Evolutionary conservation across 306 rosid genomes (phyloP), one percentile per base, ranked within the genome.

Genomic region (Cucumis hystrix): DNA sequence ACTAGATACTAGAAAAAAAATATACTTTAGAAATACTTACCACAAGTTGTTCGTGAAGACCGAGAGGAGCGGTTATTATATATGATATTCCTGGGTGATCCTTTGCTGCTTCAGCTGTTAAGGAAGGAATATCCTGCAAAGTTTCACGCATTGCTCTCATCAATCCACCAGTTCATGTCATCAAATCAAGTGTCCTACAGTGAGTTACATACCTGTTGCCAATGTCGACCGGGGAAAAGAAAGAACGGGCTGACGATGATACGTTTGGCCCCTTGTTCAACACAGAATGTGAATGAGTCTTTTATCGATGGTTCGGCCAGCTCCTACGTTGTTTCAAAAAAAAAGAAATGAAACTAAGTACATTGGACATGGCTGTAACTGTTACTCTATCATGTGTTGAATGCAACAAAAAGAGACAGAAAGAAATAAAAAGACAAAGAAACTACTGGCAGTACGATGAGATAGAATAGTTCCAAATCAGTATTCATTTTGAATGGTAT

Each of bases 161-260:
- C 47, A 51, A 73, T 52, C 62, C 79, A 45, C 47, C 62, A 21
- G 16, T 23, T 45, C 39, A 76, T 43, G 35, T 11, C 39, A 59
- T 21, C 52, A 54, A 6, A 78, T 57, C 10, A 30, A 21, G 57
- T 47, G 23, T 61, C 39, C 51, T 43, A 64, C 21, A 79, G 58
- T 57, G 54, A 75, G 79, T 59, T 82, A 91, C 97, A 97, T 89
- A 91, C 97, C 97, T 89, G 89, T 80, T 80, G 83, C 97, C 97
- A 95, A 64, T 92, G 97, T 77, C 96, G 87, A 61, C 98, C 97
- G 3, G 98, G 98, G 66, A 86, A 85, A 76, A 95, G 93, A 81
- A 95, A 95, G 85, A 95, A 95, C 0, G 98, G 97, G 82, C 96
- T 89, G 17, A 95, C 74, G 57, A 95, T 81, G 41, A 92, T 60